phyloP scores from a whole-genome alignment of 345 rosid species.

The Syzygium grande region DNA sequence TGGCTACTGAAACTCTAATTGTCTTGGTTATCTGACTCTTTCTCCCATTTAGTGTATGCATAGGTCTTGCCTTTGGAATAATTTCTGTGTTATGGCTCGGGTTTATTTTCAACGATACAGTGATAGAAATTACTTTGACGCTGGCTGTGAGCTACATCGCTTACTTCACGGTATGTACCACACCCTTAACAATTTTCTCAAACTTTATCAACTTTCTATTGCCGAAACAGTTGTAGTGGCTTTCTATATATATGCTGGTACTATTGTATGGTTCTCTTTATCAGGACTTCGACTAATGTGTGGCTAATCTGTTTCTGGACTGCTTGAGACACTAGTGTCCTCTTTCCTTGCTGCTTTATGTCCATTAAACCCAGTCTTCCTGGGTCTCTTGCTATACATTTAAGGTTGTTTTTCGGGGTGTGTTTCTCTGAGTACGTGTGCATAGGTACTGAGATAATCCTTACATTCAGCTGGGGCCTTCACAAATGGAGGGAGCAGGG shows the following conservation, averaged over 20 bases:
- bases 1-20: background rate
- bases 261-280: background rate
- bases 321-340: background rate
- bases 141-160: slow-evolving; percentile 91
- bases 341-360: background rate
- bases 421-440: background rate
- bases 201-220: background rate
- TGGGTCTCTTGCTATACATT: background rate
- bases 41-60: slow-evolving; percentile 63
- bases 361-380: background rate
- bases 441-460: background rate
- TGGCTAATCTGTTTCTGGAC: background rate
- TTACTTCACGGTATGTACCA: slow-evolving; percentile 65
- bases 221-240: background rate
- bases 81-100: slow-evolving; percentile 92
- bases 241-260: background rate
- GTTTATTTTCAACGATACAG: slow-evolving; percentile 85
- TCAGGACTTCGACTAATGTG: background rate
- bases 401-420: background rate
- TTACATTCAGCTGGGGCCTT: background rate
- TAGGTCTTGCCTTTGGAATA: slow-evolving; percentile 86
- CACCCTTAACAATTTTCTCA: slow-evolving; percentile 8
- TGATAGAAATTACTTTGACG: slow-evolving; percentile 83
- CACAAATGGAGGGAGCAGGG: background rate
- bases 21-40: slow-evolving; percentile 9